phyloP scores from a whole-genome alignment of 2,329 filamentous ascomycete species.

The Elsinoe arachidis region DNA sequence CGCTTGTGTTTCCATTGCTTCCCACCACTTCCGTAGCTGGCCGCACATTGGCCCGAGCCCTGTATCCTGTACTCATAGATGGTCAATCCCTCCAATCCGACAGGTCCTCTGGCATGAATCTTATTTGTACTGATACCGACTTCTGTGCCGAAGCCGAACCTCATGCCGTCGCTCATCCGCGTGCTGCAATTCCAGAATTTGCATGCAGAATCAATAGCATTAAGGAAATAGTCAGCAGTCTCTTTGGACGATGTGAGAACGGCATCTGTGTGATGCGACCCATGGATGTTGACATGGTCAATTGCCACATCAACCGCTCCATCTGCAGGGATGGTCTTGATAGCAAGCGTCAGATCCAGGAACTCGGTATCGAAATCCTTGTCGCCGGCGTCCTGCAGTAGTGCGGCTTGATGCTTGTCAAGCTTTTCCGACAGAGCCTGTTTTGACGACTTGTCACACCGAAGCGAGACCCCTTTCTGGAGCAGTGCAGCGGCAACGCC shows the following conservation, averaged over 20 bases:
- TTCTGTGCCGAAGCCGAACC: slow-evolving; percentile 95
- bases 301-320: slow-evolving; percentile 58
- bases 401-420: slow-evolving; percentile 30
- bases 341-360: slow-evolving; percentile 70
- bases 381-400: slow-evolving; percentile 57
- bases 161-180: slow-evolving; percentile 90
- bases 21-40: slow-evolving; percentile 55
- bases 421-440: slow-evolving; percentile 48
- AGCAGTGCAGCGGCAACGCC: slow-evolving; percentile 64
- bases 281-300: slow-evolving; percentile 81
- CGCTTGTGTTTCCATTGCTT: slow-evolving; percentile 49
- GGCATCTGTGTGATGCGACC: slow-evolving; percentile 87
- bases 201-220: slow-evolving; percentile 75
- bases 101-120: slow-evolving; percentile 87
- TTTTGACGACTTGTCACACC: slow-evolving; percentile 66
- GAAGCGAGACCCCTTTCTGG: slow-evolving; percentile 68
- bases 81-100: slow-evolving; percentile 86
- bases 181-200: slow-evolving; percentile 97
- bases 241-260: slow-evolving; percentile 66
- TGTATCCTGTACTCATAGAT: slow-evolving; percentile 95
- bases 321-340: slow-evolving; percentile 59
- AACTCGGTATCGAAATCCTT: slow-evolving; percentile 84
- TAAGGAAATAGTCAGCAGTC: slow-evolving; percentile 74
- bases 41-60: slow-evolving; percentile 73
- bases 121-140: slow-evolving; percentile 99